Conservation (phyloP, 768 basidiomycete species). For the Leccinellum albellum region DNA sequence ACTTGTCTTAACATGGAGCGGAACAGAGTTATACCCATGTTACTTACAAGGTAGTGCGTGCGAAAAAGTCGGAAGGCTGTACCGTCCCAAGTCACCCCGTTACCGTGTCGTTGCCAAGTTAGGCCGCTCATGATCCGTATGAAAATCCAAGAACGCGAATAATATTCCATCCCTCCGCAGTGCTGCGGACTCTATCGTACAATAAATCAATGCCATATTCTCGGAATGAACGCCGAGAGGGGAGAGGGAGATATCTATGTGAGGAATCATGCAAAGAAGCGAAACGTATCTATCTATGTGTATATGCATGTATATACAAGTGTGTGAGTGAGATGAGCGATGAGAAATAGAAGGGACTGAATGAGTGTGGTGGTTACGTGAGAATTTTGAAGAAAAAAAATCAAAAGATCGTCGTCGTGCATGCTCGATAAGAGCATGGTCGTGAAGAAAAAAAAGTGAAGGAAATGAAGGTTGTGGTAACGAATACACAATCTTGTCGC, state of each 20-base stretch:
- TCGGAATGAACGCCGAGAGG: conserved; percentile 14
- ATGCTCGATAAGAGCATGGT: conserved; percentile 18
- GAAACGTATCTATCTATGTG: conserved; percentile 32
- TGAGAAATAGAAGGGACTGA: conserved; percentile 8
- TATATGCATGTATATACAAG: conserved; percentile 37
- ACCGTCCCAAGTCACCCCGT: conserved; percentile 8
- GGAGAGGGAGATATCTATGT: conserved; percentile 26
- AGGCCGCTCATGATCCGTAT: neutral
- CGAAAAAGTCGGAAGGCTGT: neutral
- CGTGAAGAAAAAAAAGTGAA: conserved; percentile 1
- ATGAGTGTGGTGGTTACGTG: conserved; percentile 26
- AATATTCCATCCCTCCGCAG: conserved; percentile 32
- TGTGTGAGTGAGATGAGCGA: conserved; percentile 28
- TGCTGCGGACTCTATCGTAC: conserved; percentile 28
- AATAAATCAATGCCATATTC: conserved; percentile 36
- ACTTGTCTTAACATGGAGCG: neutral
- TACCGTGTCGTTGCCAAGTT: conserved; percentile 16
- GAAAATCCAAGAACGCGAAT: conserved; percentile 26
- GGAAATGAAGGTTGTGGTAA: neutral
- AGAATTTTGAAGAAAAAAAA: conserved; percentile 2
- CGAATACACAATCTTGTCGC: conserved; percentile 10
- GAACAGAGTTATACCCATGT: neutral
- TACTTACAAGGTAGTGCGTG: too few relatives aligned
- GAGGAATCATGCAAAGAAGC: conserved; percentile 23
- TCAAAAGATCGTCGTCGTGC: conserved; percentile 24